Evolutionary conservation across 164 flowering plant genomes (phyloP).

Genomic region (Liriodendron chinense): DNA sequence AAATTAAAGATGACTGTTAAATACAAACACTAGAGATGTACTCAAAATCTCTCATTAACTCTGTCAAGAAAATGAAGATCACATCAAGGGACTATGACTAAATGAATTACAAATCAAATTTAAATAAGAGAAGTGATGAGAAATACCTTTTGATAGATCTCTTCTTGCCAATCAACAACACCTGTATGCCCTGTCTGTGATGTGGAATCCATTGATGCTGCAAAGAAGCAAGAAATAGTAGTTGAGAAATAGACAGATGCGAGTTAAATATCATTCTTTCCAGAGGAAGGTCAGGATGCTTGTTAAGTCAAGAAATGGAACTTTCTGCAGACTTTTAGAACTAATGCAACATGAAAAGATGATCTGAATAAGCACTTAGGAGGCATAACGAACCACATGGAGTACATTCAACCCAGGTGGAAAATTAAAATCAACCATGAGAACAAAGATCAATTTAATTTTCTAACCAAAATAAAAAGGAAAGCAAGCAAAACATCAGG

Average conservation of each 20-base stretch:
- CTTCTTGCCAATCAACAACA: constrained; percentile 82
- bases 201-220: constrained; percentile 69
- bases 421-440: not conserved
- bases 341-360: not conserved
- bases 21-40: too few relatives aligned
- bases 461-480: not conserved
- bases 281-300: not conserved
- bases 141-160: constrained; percentile 66
- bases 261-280: not conserved
- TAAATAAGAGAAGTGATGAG: not conserved
- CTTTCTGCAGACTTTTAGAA: not conserved
- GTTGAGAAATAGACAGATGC: not conserved
- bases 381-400: not conserved
- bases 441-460: not conserved
- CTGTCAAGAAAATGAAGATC: not conserved
- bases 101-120: too few relatives aligned
- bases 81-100: not conserved
- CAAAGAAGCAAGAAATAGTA: constrained; percentile 13
- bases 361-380: not conserved
- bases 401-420: not conserved
- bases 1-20: too few relatives aligned
- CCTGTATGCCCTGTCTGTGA: constrained; percentile 53
- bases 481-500: not conserved
- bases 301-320: not conserved
- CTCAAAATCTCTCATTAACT: not conserved